Percentiles rank a stretch among this genome's conserved stretches.
Conservation (phyloP, 495 filamentous ascomycete species). For the Penicillium angulare region DNA sequence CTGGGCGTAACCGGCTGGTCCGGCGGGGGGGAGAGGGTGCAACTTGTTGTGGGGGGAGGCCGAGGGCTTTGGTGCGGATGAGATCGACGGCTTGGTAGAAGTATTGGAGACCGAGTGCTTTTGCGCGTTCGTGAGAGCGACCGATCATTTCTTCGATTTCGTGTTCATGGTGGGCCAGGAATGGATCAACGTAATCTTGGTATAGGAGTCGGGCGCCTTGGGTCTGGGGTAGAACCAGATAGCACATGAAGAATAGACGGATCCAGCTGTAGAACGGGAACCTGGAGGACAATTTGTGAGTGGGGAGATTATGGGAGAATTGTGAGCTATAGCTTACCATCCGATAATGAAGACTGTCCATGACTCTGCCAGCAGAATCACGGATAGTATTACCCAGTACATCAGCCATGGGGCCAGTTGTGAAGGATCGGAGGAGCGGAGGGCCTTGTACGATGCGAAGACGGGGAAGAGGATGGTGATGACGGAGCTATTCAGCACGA, state of each 20-base stretch:
- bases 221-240: slow-evolving; percentile 95
- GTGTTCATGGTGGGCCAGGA: slow-evolving; percentile 79
- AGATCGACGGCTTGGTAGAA: slow-evolving; percentile 75
- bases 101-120: slow-evolving; percentile 74
- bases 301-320: background rate
- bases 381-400: slow-evolving; percentile 95
- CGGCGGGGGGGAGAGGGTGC: slow-evolving; percentile 49
- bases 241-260: slow-evolving; percentile 82
- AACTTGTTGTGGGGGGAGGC: slow-evolving; percentile 57
- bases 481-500: slow-evolving; percentile 54
- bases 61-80: slow-evolving; percentile 70
- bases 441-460: slow-evolving; percentile 97
- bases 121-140: slow-evolving; percentile 74
- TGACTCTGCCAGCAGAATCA: slow-evolving; percentile 77
- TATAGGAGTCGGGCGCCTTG: slow-evolving; percentile 88
- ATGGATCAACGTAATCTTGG: slow-evolving; percentile 80
- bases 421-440: slow-evolving; percentile 86
- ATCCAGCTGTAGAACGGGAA: slow-evolving; percentile 94
- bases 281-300: slow-evolving; percentile 45
- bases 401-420: slow-evolving; percentile 98
- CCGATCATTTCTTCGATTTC: slow-evolving; percentile 91
- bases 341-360: slow-evolving; percentile 81
- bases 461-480: slow-evolving; percentile 92
- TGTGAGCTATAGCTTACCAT: slow-evolving; percentile 55
- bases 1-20: slow-evolving; percentile 67